Conservation (phyloP, 2,329 filamentous ascomycete genomes). For the Colletotrichum ledebouriae region DNA sequence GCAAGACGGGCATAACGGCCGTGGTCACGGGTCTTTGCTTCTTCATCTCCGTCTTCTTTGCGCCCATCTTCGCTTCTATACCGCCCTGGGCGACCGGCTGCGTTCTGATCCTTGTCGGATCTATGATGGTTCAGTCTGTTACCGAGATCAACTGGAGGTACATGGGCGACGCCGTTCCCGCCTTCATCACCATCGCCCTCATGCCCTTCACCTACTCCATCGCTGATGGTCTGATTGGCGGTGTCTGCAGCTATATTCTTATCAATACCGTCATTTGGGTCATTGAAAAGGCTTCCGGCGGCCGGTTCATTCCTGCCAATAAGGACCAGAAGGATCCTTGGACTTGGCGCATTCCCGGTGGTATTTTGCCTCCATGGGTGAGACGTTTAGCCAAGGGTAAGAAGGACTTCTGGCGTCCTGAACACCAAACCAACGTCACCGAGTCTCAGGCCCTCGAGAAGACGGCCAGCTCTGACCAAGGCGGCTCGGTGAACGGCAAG, state of each 20-base stretch:
- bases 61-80: constrained; percentile 90
- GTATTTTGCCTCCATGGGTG: constrained; percentile 81
- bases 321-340: constrained; percentile 83
- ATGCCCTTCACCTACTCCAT: constrained; percentile 96
- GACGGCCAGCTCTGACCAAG: constrained; percentile 41
- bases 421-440: constrained; percentile 46
- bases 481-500: constrained; percentile 34
- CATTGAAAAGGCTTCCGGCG: constrained; percentile 74
- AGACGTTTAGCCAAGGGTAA: constrained; percentile 74
- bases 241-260: constrained; percentile 81
- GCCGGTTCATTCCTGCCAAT: constrained; percentile 80
- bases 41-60: constrained; percentile 89
- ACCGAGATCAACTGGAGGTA: constrained; percentile 92
- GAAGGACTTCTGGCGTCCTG: constrained; percentile 78
- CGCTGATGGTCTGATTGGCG: constrained; percentile 86
- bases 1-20: constrained; percentile 86
- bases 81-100: constrained; percentile 91
- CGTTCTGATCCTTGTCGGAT: constrained; percentile 89
- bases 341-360: constrained; percentile 83
- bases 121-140: constrained; percentile 84
- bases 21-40: constrained; percentile 85
- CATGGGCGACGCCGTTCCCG: constrained; percentile 84
- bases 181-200: constrained; percentile 84
- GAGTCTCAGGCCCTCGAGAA: constrained; percentile 44
- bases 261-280: constrained; percentile 81